phyloP scores from a whole-genome alignment of 2,329 filamentous ascomycete genomes.

The Aspergillus udagawae region DNA sequence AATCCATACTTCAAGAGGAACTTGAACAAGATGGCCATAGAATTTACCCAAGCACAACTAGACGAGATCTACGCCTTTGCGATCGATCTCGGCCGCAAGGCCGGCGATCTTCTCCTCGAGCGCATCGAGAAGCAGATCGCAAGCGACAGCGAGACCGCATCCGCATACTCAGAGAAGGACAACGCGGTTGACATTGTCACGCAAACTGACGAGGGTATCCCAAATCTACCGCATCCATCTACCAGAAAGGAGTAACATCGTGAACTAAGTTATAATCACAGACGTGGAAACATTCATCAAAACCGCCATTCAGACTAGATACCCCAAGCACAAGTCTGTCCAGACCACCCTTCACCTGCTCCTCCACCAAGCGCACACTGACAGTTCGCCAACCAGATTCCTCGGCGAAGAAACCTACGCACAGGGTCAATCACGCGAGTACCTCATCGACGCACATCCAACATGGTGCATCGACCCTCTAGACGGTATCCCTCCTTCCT shows the following conservation, averaged over 20 bases:
- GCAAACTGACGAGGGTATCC: slow-evolving; percentile 65
- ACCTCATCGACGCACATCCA: slow-evolving; percentile 60
- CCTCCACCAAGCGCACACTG: background rate
- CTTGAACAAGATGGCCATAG: slow-evolving; percentile 14
- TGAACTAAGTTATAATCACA: slow-evolving; percentile 25
- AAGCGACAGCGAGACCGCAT: slow-evolving; percentile 33
- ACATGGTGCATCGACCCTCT: slow-evolving; percentile 77
- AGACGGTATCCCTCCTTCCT: slow-evolving; percentile 50
- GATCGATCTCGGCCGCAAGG: slow-evolving; percentile 65
- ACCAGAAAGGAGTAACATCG: too few relatives aligned
- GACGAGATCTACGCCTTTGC: slow-evolving; percentile 67
- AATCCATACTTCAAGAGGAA: background rate
- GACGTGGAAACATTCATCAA: slow-evolving; percentile 71
- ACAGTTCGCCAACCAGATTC: slow-evolving; percentile 49
- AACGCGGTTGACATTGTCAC: slow-evolving; percentile 75
- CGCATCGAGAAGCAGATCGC: slow-evolving; percentile 56
- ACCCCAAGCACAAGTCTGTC: slow-evolving; percentile 63
- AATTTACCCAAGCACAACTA: slow-evolving; percentile 46
- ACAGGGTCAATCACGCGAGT: slow-evolving; percentile 62
- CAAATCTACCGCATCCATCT: too few relatives aligned
- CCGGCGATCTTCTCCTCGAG: slow-evolving; percentile 63
- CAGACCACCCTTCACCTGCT: background rate
- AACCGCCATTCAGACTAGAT: slow-evolving; percentile 53
- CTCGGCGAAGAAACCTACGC: slow-evolving; percentile 75
- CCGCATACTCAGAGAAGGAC: slow-evolving; percentile 61